These are phyloP conservation scores for Ceratobasidium theobromae DNA, from an alignment of 1,284 basidiomycete genomes.

Conservation along the genomic window DNA sequence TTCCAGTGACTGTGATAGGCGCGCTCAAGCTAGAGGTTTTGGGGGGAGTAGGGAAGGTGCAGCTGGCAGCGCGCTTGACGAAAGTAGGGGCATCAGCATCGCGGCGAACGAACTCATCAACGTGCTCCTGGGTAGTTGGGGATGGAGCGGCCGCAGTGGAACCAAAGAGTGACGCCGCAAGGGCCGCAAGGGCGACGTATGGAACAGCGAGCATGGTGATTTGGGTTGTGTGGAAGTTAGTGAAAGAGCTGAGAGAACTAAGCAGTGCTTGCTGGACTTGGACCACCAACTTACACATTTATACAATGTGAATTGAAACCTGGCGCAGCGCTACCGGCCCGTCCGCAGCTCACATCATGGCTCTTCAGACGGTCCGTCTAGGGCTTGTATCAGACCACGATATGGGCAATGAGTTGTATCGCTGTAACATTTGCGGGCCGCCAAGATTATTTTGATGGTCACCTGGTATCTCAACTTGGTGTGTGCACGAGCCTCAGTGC, in stretches of 20 bases:
- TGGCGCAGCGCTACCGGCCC: too few relatives aligned
- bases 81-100: constrained; percentile 14
- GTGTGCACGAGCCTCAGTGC: too few relatives aligned
- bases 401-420: too few relatives aligned
- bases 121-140: constrained; percentile 10
- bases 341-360: too few relatives aligned
- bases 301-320: too few relatives aligned
- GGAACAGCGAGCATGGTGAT: constrained; percentile 16
- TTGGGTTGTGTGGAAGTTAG: not conserved
- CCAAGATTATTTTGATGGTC: too few relatives aligned
- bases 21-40: constrained; percentile 23
- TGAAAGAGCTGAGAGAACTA: not conserved
- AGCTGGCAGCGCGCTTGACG: constrained; percentile 27
- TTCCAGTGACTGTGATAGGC: constrained; percentile 24
- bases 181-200: not conserved
- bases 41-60: constrained; percentile 26
- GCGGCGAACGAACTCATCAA: constrained; percentile 30
- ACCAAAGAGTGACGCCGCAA: not conserved
- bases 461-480: too few relatives aligned
- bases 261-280: too few relatives aligned
- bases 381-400: too few relatives aligned
- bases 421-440: too few relatives aligned
- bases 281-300: too few relatives aligned
- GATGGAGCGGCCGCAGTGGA: constrained; percentile 11
- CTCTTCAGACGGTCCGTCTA: too few relatives aligned